Evolutionary conservation across 257 asterid genomes (phyloP).

Genomic region (Rubia yunnanensis): DNA sequence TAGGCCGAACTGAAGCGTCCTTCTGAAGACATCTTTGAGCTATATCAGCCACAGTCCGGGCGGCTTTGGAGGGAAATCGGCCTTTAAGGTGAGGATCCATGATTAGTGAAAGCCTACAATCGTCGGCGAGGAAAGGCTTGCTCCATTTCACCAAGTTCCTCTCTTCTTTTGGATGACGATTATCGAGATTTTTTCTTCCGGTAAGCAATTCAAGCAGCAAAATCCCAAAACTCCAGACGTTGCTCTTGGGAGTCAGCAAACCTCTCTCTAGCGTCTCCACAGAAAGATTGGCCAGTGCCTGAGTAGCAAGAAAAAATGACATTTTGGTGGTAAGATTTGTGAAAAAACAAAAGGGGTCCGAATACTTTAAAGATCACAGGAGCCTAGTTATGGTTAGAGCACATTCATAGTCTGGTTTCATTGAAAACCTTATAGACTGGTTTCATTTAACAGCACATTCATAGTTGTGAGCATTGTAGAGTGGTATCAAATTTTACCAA

Average conservation of each 20-base stretch:
- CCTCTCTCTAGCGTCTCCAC: conserved; percentile 83
- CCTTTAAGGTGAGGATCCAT: conserved; percentile 91
- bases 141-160: conserved; percentile 83
- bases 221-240: conserved; percentile 91
- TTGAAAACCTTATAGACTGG: not conserved
- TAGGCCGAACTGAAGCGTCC: conserved; percentile 86
- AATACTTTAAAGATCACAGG: not conserved
- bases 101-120: conserved; percentile 64
- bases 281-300: conserved; percentile 79
- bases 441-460: not conserved
- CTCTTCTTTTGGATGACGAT: conserved; percentile 74
- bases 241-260: conserved; percentile 79
- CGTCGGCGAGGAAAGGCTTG: conserved; percentile 75
- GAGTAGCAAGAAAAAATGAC: conserved; percentile 12
- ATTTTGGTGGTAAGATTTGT: not conserved
- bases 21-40: conserved; percentile 79
- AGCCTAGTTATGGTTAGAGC: not conserved
- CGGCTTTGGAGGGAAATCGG: conserved; percentile 78
- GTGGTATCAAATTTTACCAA: not conserved
- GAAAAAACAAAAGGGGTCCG: not conserved
- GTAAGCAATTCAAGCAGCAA: conserved; percentile 88
- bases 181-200: conserved; percentile 69
- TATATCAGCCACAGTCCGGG: conserved; percentile 69
- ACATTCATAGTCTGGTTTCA: not conserved
- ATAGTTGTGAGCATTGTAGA: too few species aligned